phyloP scores from a whole-genome alignment of 1,284 basidiomycete species.

The Melampsora americana region DNA sequence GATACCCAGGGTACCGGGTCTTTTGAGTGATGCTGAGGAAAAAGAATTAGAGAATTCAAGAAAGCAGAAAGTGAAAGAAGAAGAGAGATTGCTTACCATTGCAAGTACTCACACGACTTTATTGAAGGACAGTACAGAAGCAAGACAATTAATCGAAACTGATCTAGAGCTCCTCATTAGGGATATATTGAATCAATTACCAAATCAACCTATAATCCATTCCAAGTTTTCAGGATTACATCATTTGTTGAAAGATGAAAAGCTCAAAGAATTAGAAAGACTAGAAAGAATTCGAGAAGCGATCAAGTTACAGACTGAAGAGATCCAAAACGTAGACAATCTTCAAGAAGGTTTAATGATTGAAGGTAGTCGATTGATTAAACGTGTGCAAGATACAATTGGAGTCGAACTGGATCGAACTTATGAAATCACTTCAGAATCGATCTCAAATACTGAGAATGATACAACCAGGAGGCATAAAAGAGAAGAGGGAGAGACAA shows the following conservation, averaged over 20 bases:
- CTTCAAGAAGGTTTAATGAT: conserved; percentile 23
- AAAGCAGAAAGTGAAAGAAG: no score
- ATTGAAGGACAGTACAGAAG: not conserved
- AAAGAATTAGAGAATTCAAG: no score
- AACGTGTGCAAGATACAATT: conserved; percentile 39
- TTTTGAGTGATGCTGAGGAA: not conserved
- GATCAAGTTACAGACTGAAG: conserved; percentile 16
- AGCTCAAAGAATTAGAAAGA: conserved; percentile 12
- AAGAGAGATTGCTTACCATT: no score
- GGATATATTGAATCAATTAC: conserved; percentile 7
- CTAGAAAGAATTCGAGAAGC: conserved; percentile 12
- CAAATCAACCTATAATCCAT: not conserved
- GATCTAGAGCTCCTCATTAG: conserved; percentile 18
- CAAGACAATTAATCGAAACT: not conserved
- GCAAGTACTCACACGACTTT: not conserved
- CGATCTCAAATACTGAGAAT: no score
- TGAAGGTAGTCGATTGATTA: conserved; percentile 39
- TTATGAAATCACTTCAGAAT: conserved; percentile 11
- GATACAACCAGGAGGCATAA: no score
- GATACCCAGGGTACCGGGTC: not conserved
- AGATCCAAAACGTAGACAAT: conserved; percentile 24
- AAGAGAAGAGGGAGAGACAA: not conserved
- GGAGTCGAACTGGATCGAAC: conserved; percentile 25
- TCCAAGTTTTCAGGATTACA: no score
- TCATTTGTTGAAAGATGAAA: not conserved